Conservation (phyloP, 306 rosid genomes). For the Aeschynomene evenia region DNA sequence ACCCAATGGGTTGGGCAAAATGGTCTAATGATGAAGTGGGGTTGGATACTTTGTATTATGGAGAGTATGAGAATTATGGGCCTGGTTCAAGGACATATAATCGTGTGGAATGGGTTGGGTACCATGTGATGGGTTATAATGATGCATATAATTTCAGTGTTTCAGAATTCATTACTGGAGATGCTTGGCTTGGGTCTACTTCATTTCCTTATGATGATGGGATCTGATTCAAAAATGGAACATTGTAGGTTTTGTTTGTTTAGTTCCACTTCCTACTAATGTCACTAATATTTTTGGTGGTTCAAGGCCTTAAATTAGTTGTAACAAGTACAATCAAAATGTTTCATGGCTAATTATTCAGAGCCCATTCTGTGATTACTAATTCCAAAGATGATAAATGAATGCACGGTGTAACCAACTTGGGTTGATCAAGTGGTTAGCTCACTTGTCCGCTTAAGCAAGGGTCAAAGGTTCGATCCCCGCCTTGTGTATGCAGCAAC, state of each 20-base stretch:
- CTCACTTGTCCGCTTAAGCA: too few species aligned
- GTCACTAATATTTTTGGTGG: background rate
- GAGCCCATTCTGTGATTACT: background rate
- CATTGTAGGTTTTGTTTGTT: background rate
- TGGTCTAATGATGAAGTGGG: slow-evolving; percentile 51
- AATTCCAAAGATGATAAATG: too few species aligned
- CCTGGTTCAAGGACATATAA: slow-evolving; percentile 58
- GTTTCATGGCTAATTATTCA: slow-evolving; percentile 1
- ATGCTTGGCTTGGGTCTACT: slow-evolving; percentile 72
- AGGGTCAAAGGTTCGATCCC: too few species aligned
- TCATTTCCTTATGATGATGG: slow-evolving; percentile 78
- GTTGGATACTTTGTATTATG: slow-evolving; percentile 61
- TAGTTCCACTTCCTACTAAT: background rate
- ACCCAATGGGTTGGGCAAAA: slow-evolving; percentile 58
- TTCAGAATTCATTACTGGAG: slow-evolving; percentile 59
- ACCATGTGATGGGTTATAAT: slow-evolving; percentile 56
- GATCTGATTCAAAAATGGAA: slow-evolving; percentile 30
- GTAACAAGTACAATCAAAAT: background rate
- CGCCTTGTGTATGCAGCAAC: too few species aligned
- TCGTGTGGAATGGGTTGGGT: slow-evolving; percentile 65
- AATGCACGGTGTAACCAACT: too few species aligned
- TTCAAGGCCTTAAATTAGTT: background rate
- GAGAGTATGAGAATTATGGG: slow-evolving; percentile 70
- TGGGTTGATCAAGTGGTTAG: too few species aligned
- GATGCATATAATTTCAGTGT: slow-evolving; percentile 71